A percentile compares a stretch with the other conserved stretches of the same genome.
These are phyloP conservation scores for Triticum turgidum DNA, from an alignment of 176 grass and related monocot genomes.

Conservation along the genomic window DNA sequence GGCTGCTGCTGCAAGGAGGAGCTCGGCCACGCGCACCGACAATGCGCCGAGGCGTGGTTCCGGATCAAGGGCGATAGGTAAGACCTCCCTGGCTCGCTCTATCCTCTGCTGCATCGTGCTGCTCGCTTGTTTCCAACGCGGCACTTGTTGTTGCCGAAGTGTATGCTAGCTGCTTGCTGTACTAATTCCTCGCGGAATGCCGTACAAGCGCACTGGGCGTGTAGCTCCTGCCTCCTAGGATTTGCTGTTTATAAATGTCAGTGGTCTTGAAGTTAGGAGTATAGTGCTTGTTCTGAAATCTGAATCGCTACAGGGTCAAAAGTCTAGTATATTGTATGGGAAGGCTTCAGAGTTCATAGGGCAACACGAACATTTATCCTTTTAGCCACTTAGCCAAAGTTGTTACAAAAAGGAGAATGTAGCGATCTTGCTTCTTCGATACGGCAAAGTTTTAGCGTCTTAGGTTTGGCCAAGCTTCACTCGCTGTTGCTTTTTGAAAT, in stretches of 20 bases:
- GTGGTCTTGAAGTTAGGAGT: background rate
- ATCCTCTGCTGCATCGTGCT: background rate
- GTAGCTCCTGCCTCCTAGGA: background rate
- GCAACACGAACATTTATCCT: background rate
- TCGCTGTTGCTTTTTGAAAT: background rate
- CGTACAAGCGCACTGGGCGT: background rate
- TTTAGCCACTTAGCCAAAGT: background rate
- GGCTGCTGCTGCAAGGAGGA: slow-evolving; percentile 77
- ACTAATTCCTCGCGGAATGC: background rate
- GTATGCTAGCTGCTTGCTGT: background rate
- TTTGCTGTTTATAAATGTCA: background rate
- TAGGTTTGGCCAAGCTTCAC: background rate
- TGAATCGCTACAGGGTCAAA: background rate
- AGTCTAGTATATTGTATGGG: background rate
- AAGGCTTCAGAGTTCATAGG: background rate
- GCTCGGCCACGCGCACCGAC: slow-evolving; percentile 56
- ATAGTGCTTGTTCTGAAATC: background rate
- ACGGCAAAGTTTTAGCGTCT: background rate
- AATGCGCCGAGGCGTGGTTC: slow-evolving; percentile 84
- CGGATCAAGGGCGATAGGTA: slow-evolving; percentile 71
- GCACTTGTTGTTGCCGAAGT: background rate
- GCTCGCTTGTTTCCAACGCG: background rate
- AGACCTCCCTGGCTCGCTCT: slow-evolving; percentile 4
- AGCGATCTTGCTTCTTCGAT: background rate
- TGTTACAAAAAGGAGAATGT: background rate